Percentiles rank a stretch among this genome's conserved stretches.
These are phyloP conservation scores for Lactuca saligna DNA, from an alignment of 129 eudicot species.

Conservation along the genomic window DNA sequence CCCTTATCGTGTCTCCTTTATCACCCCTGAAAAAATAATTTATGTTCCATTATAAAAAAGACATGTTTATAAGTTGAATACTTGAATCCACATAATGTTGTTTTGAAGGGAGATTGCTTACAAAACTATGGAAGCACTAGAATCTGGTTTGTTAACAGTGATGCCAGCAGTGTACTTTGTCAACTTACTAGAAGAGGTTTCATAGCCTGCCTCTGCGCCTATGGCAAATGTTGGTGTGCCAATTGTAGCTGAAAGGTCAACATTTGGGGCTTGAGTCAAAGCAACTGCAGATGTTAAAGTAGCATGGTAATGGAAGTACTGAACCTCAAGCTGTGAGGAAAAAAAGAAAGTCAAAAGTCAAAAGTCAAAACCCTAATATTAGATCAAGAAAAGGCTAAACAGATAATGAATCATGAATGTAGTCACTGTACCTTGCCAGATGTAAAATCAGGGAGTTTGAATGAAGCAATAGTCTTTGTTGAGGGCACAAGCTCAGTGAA, in stretches of 20 bases:
- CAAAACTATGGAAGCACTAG: conserved; percentile 72
- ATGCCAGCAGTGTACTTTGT: conserved; percentile 84
- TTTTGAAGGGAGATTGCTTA: conserved; percentile 32
- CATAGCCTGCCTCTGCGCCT: conserved; percentile 87
- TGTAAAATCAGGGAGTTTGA: conserved; percentile 54
- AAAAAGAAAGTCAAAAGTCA: conserved; percentile 1
- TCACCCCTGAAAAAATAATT: conserved; percentile 54
- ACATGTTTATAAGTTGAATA: background rate
- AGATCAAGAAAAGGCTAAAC: background rate
- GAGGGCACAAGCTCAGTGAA: conserved; percentile 61
- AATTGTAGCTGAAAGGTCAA: conserved; percentile 69
- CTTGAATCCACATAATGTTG: background rate
- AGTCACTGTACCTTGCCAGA: conserved; percentile 61
- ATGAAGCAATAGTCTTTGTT: conserved; percentile 64
- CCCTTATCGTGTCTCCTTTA: conserved; percentile 80
- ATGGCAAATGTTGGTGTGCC: conserved; percentile 77
- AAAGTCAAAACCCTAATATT: too few species aligned
- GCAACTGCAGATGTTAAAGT: conserved; percentile 58
- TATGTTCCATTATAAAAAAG: background rate
- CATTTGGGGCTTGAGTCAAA: conserved; percentile 52
- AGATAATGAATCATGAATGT: background rate
- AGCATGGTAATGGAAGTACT: conserved; percentile 82
- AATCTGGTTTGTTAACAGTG: conserved; percentile 69
- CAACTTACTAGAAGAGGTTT: conserved; percentile 60
- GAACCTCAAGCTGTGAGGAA: conserved; percentile 61